Evolutionary conservation across 768 basidiomycete genomes (phyloP).

Genomic region (Tulasnella sp.): DNA sequence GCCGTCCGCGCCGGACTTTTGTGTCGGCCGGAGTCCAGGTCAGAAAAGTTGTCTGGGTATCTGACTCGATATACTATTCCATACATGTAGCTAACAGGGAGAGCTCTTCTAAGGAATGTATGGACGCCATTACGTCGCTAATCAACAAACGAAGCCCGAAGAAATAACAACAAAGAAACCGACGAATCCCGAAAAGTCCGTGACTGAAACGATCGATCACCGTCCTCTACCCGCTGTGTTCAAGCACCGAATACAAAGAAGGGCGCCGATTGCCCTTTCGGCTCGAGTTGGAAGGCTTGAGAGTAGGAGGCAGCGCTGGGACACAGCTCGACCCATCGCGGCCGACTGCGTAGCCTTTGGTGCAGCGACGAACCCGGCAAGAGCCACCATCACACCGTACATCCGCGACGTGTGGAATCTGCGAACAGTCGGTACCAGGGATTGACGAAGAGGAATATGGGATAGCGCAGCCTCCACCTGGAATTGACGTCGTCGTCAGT

Average conservation of each 20-base stretch:
- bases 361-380: conserved; percentile 4
- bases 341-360: conserved; percentile 2
- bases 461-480: conserved; percentile 14
- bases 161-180: no score
- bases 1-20: no score
- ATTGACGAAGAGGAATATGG: not conserved
- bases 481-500: not conserved
- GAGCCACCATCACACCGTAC: conserved; percentile 6
- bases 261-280: not conserved
- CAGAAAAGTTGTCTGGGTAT: no score
- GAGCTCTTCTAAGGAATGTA: no score
- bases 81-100: no score
- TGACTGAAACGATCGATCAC: no score
- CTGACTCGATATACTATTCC: no score
- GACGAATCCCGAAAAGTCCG: no score
- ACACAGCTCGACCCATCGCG: conserved; percentile 10
- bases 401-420: conserved; percentile 12
- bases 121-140: not conserved
- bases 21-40: no score
- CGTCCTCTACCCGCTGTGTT: not conserved
- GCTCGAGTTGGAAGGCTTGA: not conserved
- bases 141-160: not conserved
- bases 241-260: not conserved
- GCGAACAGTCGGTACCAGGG: conserved; percentile 11
- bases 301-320: not conserved